Percentiles rank a stretch among this genome's conserved stretches.
Conservation (phyloP, 257 asterid species). For the Lithospermum erythrorhizon region DNA sequence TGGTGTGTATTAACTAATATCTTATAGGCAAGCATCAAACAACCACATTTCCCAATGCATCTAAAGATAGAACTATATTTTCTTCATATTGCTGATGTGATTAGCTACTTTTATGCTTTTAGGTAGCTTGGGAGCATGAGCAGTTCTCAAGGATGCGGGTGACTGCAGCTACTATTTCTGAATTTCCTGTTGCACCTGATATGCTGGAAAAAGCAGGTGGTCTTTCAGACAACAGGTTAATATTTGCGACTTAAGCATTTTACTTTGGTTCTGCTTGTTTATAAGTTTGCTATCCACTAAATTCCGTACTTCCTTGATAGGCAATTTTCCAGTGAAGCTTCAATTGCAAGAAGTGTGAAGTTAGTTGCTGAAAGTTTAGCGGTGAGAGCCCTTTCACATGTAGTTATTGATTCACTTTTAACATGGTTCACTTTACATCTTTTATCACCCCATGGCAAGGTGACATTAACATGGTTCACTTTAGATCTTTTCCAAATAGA, state of each 20-base stretch:
- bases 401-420: neutral
- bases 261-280: neutral
- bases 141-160: constrained; percentile 86
- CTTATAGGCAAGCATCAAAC: no score
- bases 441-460: no score
- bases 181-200: constrained; percentile 74
- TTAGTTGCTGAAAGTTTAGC: constrained; percentile 92
- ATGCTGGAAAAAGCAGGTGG: constrained; percentile 72
- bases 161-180: constrained; percentile 88
- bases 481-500: neutral
- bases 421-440: no score
- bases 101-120: constrained; percentile 25
- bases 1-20: no score
- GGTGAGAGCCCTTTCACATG: constrained; percentile 33
- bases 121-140: constrained; percentile 99
- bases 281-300: constrained; percentile 16
- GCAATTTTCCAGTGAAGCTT: constrained; percentile 43
- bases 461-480: no score
- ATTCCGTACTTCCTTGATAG: constrained; percentile 31
- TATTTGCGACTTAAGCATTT: no score
- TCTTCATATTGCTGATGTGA: constrained; percentile 3
- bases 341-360: constrained; percentile 61
- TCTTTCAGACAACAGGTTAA: constrained; percentile 64
- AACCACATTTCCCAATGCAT: no score
- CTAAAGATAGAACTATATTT: no score